Base-by-base conservation (phyloP, 2,329 filamentous ascomycete species). In the Diaporthe ampelina region DNA sequence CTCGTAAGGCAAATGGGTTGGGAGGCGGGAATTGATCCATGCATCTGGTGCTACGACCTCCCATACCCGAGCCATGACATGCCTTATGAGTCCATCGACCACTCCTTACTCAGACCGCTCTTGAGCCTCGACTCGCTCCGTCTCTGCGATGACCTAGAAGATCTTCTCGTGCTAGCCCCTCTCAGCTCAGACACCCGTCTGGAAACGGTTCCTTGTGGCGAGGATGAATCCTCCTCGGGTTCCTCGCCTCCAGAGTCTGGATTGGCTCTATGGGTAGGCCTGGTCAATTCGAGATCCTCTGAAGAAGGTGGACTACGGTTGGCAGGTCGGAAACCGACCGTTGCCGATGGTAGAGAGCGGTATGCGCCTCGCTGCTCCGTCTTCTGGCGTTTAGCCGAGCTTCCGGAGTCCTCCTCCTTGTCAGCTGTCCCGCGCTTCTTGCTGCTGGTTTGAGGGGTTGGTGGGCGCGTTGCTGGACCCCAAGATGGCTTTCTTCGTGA, bases 181-280 rank as follows among this genome's bases (percentile, higher is more conserved):
- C 69, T 70, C 48, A 76, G 29, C 61, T 74, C 45, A 17, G 68
- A 17, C 15, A 76, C 32, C 43, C 74, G 71, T 21, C 32, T 56
- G 15, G 56, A 63, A 8, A 35, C 26, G 2, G 26, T 50, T 32
- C 10, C n/a, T 52, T 58, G 26, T 29, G 50, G 26, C 58, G 40
- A 35, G 29, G 29, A 35, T 37, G 43, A 17, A 43, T 52, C 35
- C n/a, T 8, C 24, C 24, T 19, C 32, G 19, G n/a, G 8, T 15
- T 26, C 56, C 37, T 26, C 45, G n/a, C 9, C 24, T 11, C 15
- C 24, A 21, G 43, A 29, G 21, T 65, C 40, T 26, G 19, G 2
- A 8, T 19, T 29, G 32, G 29, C 11, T 10, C 21, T 24, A 37
- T 43, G 57, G n/a, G 15, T 9, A 9, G 68, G 19, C n/a, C 37